phyloP scores from a whole-genome alignment of 768 basidiomycete species.

The Kwoniella sp. region DNA sequence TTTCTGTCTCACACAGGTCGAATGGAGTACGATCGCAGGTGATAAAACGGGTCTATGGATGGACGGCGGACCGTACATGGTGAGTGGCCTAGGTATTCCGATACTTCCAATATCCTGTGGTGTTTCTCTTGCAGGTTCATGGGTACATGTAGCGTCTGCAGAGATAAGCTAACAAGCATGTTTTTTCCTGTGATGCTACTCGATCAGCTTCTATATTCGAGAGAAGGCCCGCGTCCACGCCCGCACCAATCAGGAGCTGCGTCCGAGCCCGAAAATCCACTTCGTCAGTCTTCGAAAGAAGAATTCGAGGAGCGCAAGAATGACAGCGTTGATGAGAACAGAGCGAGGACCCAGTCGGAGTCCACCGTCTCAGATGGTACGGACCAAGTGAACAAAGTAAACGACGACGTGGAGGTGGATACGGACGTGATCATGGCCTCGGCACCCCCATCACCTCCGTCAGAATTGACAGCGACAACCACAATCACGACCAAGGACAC shows the following conservation, averaged over 20 bases:
- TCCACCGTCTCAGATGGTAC: not conserved
- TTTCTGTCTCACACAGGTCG: conserved; percentile 2
- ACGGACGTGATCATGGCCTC: not conserved
- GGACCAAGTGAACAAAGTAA: not conserved
- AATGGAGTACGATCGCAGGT: conserved; percentile 30
- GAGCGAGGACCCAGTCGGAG: not conserved
- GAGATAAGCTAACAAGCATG: too few species aligned
- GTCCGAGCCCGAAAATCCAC: not conserved
- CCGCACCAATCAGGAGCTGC: not conserved
- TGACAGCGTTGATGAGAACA: not conserved
- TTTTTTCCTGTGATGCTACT: too few species aligned
- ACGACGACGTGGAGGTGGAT: not conserved
- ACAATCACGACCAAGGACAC: not conserved
- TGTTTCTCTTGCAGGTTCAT: too few species aligned
- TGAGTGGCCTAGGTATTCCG: too few species aligned
- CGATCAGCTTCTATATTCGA: conserved; percentile 1
- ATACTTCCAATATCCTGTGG: too few species aligned
- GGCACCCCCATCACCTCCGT: not conserved
- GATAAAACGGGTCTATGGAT: conserved; percentile 47
- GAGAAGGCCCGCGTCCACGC: conserved; percentile 12
- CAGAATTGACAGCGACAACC: not conserved
- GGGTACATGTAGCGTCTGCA: too few species aligned
- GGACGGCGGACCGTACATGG: conserved; percentile 47
- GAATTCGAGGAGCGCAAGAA: not conserved
- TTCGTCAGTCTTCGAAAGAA: not conserved